Conservation (phyloP, 805 yeast species). For the Saccharomycopsis microspora region DNA sequence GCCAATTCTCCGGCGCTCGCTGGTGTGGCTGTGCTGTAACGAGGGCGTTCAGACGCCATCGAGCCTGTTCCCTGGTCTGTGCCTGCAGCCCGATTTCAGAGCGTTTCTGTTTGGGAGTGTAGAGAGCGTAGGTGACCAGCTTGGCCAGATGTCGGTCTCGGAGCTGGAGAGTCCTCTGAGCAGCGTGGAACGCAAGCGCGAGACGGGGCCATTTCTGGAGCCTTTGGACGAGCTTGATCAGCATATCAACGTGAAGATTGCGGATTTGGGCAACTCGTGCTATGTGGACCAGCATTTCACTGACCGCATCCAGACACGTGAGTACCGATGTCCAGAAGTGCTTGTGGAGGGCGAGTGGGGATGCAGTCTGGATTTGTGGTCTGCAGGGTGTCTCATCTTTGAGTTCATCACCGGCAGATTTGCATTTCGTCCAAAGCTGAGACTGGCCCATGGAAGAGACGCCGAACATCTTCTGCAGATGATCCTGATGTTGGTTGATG, state of each 20-base stretch:
- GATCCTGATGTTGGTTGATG: conserved; percentile 33
- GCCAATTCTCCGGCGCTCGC: neutral
- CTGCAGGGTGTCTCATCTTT: conserved; percentile 84
- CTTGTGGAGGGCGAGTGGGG: conserved; percentile 84
- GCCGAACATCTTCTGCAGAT: conserved; percentile 97
- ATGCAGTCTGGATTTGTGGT: conserved; percentile 90
- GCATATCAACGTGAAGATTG: conserved; percentile 63
- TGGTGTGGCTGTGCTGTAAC: too few relatives aligned
- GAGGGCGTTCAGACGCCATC: neutral
- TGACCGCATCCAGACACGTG: conserved; percentile 84
- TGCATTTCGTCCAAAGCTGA: conserved; percentile 63
- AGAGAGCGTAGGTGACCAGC: neutral
- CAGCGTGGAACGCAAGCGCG: conserved; percentile 17
- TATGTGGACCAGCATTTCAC: conserved; percentile 75
- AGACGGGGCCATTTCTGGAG: conserved; percentile 4
- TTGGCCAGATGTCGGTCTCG: neutral
- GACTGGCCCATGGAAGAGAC: conserved; percentile 31
- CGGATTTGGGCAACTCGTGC: conserved; percentile 90
- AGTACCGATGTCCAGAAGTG: conserved; percentile 87
- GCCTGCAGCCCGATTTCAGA: conserved; percentile 11
- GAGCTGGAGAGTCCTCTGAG: neutral
- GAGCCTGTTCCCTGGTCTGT: neutral
- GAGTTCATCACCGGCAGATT: conserved; percentile 93
- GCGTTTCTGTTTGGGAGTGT: conserved; percentile 5
- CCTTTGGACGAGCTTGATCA: conserved; percentile 15